Conservation (phyloP, 1,139 yeast species). For the Suhomyces guaymorum region DNA sequence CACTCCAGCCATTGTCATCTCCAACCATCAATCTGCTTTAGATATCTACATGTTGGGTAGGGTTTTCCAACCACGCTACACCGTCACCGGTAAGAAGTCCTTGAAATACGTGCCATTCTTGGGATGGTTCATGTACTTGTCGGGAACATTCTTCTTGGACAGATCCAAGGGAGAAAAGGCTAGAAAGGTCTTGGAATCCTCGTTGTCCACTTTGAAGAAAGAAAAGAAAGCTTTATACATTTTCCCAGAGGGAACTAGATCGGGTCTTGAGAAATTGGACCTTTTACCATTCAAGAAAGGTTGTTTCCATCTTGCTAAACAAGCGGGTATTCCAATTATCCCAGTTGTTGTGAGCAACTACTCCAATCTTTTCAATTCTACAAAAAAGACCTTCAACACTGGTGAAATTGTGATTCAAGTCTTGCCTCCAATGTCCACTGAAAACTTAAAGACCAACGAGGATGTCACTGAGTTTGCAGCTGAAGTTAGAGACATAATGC, state of each 20-base stretch:
- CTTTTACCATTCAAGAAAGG: slow-evolving; percentile 93
- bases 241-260: slow-evolving; percentile 96
- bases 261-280: slow-evolving; percentile 65
- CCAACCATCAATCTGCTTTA: slow-evolving; percentile 90
- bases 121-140: slow-evolving; percentile 92
- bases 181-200: slow-evolving; percentile 67
- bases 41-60: slow-evolving; percentile 80
- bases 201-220: slow-evolving; percentile 59
- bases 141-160: slow-evolving; percentile 90
- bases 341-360: slow-evolving; percentile 89
- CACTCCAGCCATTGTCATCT: slow-evolving; percentile 79
- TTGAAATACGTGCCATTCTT: slow-evolving; percentile 85
- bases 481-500: slow-evolving; percentile 38
- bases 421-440: slow-evolving; percentile 65
- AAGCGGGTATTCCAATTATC: slow-evolving; percentile 83
- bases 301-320: slow-evolving; percentile 94
- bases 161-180: slow-evolving; percentile 80
- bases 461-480: slow-evolving; percentile 55
- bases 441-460: slow-evolving; percentile 53
- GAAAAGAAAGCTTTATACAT: slow-evolving; percentile 74
- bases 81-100: slow-evolving; percentile 89
- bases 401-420: slow-evolving; percentile 69
- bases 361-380: slow-evolving; percentile 66
- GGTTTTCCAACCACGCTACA: slow-evolving; percentile 83
- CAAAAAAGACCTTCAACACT: slow-evolving; percentile 52